These are phyloP conservation scores for Cryphonectria japonica DNA, from an alignment of 2,329 filamentous ascomycete species.

Conservation along the genomic window DNA sequence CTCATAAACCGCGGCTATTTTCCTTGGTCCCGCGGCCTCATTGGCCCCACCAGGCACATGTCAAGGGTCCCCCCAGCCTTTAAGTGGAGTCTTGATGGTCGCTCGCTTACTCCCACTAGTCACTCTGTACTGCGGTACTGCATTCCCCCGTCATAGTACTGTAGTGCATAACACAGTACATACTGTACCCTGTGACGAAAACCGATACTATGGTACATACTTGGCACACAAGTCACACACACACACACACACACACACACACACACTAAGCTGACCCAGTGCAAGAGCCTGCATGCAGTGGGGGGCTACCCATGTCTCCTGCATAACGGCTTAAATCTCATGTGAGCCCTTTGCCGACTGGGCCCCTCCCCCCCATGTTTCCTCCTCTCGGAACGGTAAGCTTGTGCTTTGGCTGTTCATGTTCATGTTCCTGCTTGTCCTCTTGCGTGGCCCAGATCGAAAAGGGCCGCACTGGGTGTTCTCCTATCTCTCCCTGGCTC, in stretches of 20 bases:
- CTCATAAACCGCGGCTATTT: background rate
- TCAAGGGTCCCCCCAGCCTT: background rate
- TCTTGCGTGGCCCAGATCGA: background rate
- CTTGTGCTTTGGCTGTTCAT: background rate
- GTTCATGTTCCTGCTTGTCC: background rate
- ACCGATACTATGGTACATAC: background rate
- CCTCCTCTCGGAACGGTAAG: no score
- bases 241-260: background rate
- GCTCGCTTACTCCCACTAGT: background rate
- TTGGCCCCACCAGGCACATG: background rate
- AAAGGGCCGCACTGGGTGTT: no score
- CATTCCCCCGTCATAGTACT: background rate
- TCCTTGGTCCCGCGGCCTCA: background rate
- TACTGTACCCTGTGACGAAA: background rate
- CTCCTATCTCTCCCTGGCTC: background rate
- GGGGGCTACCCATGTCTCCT: background rate
- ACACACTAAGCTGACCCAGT: background rate
- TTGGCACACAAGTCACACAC: background rate
- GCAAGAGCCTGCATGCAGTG: background rate
- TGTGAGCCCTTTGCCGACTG: constrained; percentile 3
- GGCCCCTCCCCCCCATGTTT: no score
- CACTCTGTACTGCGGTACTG: background rate
- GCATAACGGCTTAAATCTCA: background rate
- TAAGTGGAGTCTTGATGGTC: background rate
- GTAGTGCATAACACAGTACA: background rate